Evolutionary conservation across 202 grass and related monocot genomes (phyloP).

Genomic region (Digitaria exilis): DNA sequence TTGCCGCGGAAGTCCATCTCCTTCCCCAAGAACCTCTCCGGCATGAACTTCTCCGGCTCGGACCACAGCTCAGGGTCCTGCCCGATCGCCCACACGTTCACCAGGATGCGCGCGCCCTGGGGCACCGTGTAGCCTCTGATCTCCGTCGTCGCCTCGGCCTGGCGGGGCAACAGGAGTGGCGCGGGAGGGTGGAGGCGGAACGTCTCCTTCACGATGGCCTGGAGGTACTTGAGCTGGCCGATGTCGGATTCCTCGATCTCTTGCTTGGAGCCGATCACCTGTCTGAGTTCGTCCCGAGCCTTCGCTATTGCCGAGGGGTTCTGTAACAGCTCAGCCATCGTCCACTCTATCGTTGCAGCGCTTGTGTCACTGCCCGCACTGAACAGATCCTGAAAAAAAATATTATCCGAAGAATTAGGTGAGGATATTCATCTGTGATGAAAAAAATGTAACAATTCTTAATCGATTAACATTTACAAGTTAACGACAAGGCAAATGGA

Average conservation of each 20-base stretch:
- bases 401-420: not conserved
- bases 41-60: conserved; percentile 41
- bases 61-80: conserved; percentile 30
- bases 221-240: conserved; percentile 40
- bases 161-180: conserved; percentile 43
- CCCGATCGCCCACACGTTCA: conserved; percentile 57
- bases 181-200: conserved; percentile 49
- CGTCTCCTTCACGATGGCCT: conserved; percentile 55
- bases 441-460: too few relatives aligned
- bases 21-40: conserved; percentile 48
- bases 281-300: conserved; percentile 31
- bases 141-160: conserved; percentile 12
- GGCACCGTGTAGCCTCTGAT: conserved; percentile 34
- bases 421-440: not conserved
- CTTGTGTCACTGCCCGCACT: conserved; percentile 43
- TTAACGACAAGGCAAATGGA: too few relatives aligned
- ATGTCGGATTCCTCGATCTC: conserved; percentile 49
- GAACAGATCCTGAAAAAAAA: conserved; percentile 51
- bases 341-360: conserved; percentile 47
- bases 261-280: conserved; percentile 26
- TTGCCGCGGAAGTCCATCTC: conserved; percentile 33
- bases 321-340: conserved; percentile 51
- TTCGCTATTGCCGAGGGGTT: conserved; percentile 40
- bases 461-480: too few relatives aligned
- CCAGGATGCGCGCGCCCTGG: conserved; percentile 36